Conservation (phyloP, 495 filamentous ascomycete genomes). For the Cudoniella acicularis region DNA sequence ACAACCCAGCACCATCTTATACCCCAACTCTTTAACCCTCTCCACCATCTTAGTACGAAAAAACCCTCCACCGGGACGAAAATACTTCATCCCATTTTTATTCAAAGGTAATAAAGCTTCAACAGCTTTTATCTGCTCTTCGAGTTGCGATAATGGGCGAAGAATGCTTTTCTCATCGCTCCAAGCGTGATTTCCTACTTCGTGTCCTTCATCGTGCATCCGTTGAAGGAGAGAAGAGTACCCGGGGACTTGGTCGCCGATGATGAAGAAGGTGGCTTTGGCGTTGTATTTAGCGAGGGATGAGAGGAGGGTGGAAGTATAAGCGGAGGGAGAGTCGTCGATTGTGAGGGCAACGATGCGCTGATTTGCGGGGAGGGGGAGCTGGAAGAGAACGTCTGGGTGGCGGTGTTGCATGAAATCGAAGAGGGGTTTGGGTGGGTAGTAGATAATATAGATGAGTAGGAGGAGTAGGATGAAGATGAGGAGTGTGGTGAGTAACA, state of each 20-base stretch:
- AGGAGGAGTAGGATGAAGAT: neutral
- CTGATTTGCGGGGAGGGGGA: neutral
- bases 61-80: neutral
- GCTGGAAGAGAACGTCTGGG: neutral
- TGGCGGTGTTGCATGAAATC: neutral
- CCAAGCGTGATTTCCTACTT: neutral
- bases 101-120: neutral
- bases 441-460: neutral
- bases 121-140: neutral
- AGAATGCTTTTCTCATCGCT: neutral
- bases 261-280: constrained; percentile 68
- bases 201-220: neutral
- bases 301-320: constrained; percentile 58
- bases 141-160: neutral
- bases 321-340: constrained; percentile 67
- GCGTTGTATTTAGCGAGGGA: constrained; percentile 51
- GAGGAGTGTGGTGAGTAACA: too few relatives aligned
- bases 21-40: neutral
- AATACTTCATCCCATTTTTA: neutral
- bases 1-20: neutral
- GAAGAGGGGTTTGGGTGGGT: neutral
- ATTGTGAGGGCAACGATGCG: constrained; percentile 64
- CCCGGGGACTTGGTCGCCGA: constrained; percentile 17
- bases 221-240: too few relatives aligned
- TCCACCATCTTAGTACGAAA: neutral